Conservation (phyloP, 192 early-diverging fungal species). For the Coemansia umbellata region DNA sequence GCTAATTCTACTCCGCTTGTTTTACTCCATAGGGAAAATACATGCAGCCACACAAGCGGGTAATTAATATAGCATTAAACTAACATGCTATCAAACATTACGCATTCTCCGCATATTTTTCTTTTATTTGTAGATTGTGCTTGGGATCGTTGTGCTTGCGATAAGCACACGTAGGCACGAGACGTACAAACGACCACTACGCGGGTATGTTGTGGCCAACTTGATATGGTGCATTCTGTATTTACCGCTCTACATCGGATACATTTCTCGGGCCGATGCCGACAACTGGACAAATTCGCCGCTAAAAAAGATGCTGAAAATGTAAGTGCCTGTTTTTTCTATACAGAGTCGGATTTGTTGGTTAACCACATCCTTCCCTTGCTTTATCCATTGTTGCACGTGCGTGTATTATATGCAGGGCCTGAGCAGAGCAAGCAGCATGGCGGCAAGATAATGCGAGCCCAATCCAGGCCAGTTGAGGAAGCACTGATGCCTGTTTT, state of each 20-base stretch:
- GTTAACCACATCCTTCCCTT: neutral
- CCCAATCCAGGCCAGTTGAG: too few relatives aligned
- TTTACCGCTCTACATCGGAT: constrained; percentile 61
- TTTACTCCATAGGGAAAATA: too few relatives aligned
- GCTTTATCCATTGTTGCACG: neutral
- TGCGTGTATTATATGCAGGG: neutral
- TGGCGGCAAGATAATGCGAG: too few relatives aligned
- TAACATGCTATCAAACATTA: too few relatives aligned
- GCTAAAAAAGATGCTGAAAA: constrained; percentile 1
- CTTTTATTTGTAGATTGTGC: constrained; percentile 55
- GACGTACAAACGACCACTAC: constrained; percentile 53
- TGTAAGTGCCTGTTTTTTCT: neutral
- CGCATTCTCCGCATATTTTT: too few relatives aligned
- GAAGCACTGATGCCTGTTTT: too few relatives aligned
- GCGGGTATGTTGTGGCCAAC: constrained; percentile 59
- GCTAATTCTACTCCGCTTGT: too few relatives aligned
- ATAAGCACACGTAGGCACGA: constrained; percentile 48
- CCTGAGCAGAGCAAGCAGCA: too few relatives aligned
- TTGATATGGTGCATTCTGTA: constrained; percentile 55
- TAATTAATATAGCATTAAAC: too few relatives aligned
- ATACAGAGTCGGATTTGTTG: too few relatives aligned
- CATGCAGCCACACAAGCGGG: too few relatives aligned
- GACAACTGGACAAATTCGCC: constrained; percentile 3
- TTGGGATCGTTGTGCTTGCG: constrained; percentile 53
- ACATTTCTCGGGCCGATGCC: constrained; percentile 9